Percentiles rank a stretch among this genome's conserved stretches.
Conservation (phyloP, 805 yeast genomes). For the Isabelozyma pseudorhagii region DNA sequence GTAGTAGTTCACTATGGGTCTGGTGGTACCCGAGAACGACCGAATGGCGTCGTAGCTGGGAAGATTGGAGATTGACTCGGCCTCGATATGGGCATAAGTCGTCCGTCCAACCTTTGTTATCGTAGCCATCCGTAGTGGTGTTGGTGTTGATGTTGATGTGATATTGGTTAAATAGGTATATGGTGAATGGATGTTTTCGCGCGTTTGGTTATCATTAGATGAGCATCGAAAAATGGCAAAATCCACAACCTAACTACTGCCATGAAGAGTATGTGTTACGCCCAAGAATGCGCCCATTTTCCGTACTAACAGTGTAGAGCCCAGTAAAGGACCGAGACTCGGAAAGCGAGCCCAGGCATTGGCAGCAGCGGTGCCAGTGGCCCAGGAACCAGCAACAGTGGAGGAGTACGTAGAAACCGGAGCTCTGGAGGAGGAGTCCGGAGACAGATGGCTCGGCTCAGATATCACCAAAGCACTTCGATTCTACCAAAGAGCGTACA, state of each 20-base stretch:
- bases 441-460: slow-evolving; percentile 69
- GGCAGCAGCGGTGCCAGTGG: neutral
- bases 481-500: slow-evolving; percentile 59
- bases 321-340: slow-evolving; percentile 2
- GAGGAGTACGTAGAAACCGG: slow-evolving; percentile 58
- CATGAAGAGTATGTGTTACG: slow-evolving; percentile 7
- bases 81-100: neutral
- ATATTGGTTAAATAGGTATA: neutral
- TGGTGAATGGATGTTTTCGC: neutral
- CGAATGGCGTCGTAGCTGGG: slow-evolving; percentile 2
- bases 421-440: slow-evolving; percentile 64
- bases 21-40: neutral
- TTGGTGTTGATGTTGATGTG: neutral
- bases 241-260: neutral
- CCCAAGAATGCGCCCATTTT: neutral
- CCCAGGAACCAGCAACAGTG: slow-evolving; percentile 34
- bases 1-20: neutral
- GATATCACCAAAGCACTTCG: slow-evolving; percentile 63
- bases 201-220: neutral
- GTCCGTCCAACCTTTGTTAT: neutral
- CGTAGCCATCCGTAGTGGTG: neutral
- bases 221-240: neutral
- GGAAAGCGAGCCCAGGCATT: slow-evolving; percentile 3
- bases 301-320: neutral
- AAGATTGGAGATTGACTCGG: slow-evolving; percentile 3